Base-by-base conservation (phyloP, 805 yeast species). In the Yarrowia sp. region DNA sequence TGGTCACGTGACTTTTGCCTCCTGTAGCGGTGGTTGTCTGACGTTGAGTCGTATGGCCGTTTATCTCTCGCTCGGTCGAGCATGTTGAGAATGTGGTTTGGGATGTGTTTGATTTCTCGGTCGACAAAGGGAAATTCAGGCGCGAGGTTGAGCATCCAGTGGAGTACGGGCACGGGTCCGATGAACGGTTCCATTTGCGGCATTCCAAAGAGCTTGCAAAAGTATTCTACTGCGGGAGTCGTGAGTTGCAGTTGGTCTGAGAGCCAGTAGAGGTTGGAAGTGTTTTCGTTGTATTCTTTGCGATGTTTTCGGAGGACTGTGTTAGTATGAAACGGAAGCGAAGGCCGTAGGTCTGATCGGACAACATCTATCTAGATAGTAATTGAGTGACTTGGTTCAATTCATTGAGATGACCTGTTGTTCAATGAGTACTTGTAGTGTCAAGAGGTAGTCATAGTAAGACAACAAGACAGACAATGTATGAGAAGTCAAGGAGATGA, bases 181-280 rank as follows among this genome's bases (percentile, higher is more conserved):
- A 55, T 31, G 16, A 55, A 31, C 9, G 47, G 47, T 16, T 39
- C 61, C 35, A 55, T 27, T 31, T 55, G 61, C 10, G 61, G 61
- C 36, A 55, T 27, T 2, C 61, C 61, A 10, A 27, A 55, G 2
- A 42, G 41, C 25, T 13, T 7, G 38, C 61, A 55, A 7, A 55
- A 55, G 21, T 21, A 55, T 12, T 55, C 61, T 6, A 39, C 47
- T 0, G 61, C 61, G 2, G 46, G 47, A 14, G 6, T 9, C 1
- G 35, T 38, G 19, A 38, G 35, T 9, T 55, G 47, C 4, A 38
- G 46, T 14, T 19, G 19, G 5, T 36, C 32, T 1, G 42, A 10
- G 2, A 51, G 38, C 61, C 61, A 55, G 18, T 8, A 18, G 16
- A 38, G 38, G 38, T 55, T 21, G 21, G 42, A 18, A 4, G 12